Base-by-base conservation (phyloP, 495 filamentous ascomycete genomes). In the Hypoxylon fuscum region DNA sequence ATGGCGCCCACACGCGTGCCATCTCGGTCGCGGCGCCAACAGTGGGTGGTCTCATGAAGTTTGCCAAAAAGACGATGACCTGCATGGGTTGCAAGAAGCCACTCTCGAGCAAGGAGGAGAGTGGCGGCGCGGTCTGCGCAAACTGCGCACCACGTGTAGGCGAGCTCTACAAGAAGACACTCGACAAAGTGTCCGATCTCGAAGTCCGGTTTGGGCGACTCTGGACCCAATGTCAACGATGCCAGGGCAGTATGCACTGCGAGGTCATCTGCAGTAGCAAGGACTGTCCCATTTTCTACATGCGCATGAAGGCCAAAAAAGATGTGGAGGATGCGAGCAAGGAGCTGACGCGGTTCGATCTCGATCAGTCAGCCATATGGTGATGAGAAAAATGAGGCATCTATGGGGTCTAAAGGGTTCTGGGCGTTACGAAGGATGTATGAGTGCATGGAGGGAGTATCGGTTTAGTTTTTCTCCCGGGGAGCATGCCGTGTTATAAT, bases 241-340 rank as follows among this genome's bases (percentile, higher is more conserved):
- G 95, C 73, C 95, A 99, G 77, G 95, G 94, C 11, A 96, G 92
- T 72, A 86, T 99, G 82, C 95, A 99, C 77, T 92, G 89, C 70
- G 94, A 99, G 77, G 95, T 99, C 18, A 98, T 99, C 63, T 99
- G 95, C 80, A 91, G 88, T 35, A 93, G 89, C 63, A 90, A 90
- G 69, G 95, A 99, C 77, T 99, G 95, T 70, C 95, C 95, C 3
- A 99, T 99, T 62, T 99, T 97, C 77, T 99, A 99, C 72, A 99
- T 98, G 95, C 88, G 95, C 3, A 99, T 99, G 95, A 99, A 99
- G 80, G 93, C 93, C 21, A 96, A 96, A 86, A 99, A 98, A 79
- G 95, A 99, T 73, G 87, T 98, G 38, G 93, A 97, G 74, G 95
- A 99, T 79, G 87, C 85, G 2, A 92, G 92, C 58, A 97, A 91